Percentiles rank a stretch among this genome's conserved stretches.
Evolutionary conservation across 768 basidiomycete species (phyloP).

Genomic region (Lanmaoa pseudosensibilis): DNA sequence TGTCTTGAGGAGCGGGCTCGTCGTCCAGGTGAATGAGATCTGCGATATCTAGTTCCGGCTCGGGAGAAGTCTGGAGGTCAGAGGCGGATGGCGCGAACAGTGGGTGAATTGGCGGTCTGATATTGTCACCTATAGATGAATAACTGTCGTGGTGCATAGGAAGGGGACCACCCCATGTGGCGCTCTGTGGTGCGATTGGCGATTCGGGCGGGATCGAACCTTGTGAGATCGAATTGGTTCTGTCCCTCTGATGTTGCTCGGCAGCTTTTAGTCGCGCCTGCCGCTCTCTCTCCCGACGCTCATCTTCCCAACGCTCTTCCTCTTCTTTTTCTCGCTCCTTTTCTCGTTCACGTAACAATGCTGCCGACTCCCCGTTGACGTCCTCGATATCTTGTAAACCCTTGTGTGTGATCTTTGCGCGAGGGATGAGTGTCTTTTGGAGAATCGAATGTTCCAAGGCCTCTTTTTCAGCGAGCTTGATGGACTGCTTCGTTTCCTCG

Average conservation of each 20-base stretch:
- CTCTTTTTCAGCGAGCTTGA: slow-evolving; percentile 79
- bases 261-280: slow-evolving; percentile 57
- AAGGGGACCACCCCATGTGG: slow-evolving; percentile 64
- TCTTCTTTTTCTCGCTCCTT: slow-evolving; percentile 62
- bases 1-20: slow-evolving; percentile 43
- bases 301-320: slow-evolving; percentile 56
- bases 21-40: slow-evolving; percentile 81
- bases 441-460: slow-evolving; percentile 84
- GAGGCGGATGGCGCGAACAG: slow-evolving; percentile 39
- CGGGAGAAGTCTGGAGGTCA: slow-evolving; percentile 42
- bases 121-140: slow-evolving; percentile 25
- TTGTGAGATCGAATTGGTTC: slow-evolving; percentile 45
- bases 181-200: slow-evolving; percentile 47
- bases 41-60: slow-evolving; percentile 69
- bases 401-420: slow-evolving; percentile 91
- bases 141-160: slow-evolving; percentile 37
- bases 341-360: slow-evolving; percentile 46
- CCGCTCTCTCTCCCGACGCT: slow-evolving; percentile 69
- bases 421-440: slow-evolving; percentile 58
- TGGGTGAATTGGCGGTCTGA: slow-evolving; percentile 33
- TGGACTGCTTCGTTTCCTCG: slow-evolving; percentile 81
- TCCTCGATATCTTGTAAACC: slow-evolving; percentile 89
- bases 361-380: slow-evolving; percentile 52
- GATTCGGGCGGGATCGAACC: slow-evolving; percentile 75
- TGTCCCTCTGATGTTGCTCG: slow-evolving; percentile 43